Conservation (phyloP, 805 yeast genomes). For the Schizosaccharomyces cryophilus region DNA sequence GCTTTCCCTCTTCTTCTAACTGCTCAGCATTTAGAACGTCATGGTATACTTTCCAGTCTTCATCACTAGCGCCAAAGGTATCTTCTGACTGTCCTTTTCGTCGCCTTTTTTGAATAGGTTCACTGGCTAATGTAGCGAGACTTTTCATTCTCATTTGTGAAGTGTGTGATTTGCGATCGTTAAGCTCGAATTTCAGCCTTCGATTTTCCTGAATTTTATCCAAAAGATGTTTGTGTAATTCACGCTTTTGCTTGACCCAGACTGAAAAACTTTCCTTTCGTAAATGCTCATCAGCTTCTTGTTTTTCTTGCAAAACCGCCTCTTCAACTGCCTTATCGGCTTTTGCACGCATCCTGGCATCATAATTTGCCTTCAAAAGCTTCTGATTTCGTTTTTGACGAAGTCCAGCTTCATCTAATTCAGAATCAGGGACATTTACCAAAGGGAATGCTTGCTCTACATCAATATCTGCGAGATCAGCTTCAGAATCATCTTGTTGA, state of each 20-base stretch:
- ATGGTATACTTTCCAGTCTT: conserved; percentile 80
- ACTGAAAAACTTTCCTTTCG: conserved; percentile 44
- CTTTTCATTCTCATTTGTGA: conserved; percentile 83
- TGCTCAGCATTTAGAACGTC: conserved; percentile 55
- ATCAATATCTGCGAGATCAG: conserved; percentile 13
- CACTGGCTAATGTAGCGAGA: conserved; percentile 65
- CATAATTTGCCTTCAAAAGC: conserved; percentile 62
- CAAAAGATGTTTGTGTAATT: conserved; percentile 33
- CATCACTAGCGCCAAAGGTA: conserved; percentile 85
- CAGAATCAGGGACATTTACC: conserved; percentile 62
- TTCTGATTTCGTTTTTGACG: conserved; percentile 72
- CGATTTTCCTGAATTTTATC: conserved; percentile 38
- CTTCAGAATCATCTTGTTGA: conserved; percentile 19
- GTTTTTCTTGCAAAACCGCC: conserved; percentile 33
- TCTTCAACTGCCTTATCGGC: conserved; percentile 50
- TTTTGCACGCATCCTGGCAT: conserved; percentile 63
- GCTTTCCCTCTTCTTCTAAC: conserved; percentile 53
- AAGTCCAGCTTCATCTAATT: conserved; percentile 51
- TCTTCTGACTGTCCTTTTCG: conserved; percentile 48
- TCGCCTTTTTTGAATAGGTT: conserved; percentile 13
- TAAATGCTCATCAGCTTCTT: conserved; percentile 49
- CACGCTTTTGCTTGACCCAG: conserved; percentile 57
- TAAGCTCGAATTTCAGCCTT: conserved; percentile 49
- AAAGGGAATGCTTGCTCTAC: conserved; percentile 42
- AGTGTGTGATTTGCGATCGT: conserved; percentile 72